Base-by-base conservation (phyloP, 345 rosid species). In the Eucalyptus fibrosa region DNA sequence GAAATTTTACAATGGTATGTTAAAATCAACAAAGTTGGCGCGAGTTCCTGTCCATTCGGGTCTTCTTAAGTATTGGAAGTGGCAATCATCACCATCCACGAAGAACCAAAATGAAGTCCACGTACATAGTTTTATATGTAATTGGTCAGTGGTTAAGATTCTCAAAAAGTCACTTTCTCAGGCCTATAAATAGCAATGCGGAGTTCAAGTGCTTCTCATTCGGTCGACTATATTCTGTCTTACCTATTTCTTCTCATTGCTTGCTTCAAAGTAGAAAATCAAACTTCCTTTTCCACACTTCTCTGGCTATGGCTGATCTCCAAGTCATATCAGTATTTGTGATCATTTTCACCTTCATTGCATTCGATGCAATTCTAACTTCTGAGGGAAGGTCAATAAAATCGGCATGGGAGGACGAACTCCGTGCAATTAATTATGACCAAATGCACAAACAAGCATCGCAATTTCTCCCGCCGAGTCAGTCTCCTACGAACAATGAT, bases 331-430 rank as follows among this genome's bases (percentile, higher is more conserved):
- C 34, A 16, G 69, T 55, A 82, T 88, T 12, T 56, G 89, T 55
- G 82, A 65, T 90, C 50, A 62, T 91, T 89, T 67, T 93, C 87
- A 90, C 90, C 28, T 47, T 93, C 26, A 28, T 91, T 50, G 65
- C 86, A 72, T 89, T 51, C 91, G 86, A 59, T 81, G 91, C 89
- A 86, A 19, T 92, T 88, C 80, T 90, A 34, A 87, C 72, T 24
- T 85, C 83, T 1, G 91, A 90, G 69, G 95, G 56, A 53, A 53
- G 56, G 56, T 53, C 9, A 0, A 53, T 53, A 53, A 53, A 53
- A 53, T 53, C 9, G 56, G 56, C 56, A 53, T 1, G 56, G 56
- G 56, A 19, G 56, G 23, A 53, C 4, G 1, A 53, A 53, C 28
- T 21, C 62, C 62, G 28, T 56, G 62, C 62, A 56, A 56, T 23